Evolutionary conservation across 2,329 filamentous ascomycete genomes (phyloP), one percentile per base, ranked within the genome.

Genomic region (Ophiobolus disseminans): DNA sequence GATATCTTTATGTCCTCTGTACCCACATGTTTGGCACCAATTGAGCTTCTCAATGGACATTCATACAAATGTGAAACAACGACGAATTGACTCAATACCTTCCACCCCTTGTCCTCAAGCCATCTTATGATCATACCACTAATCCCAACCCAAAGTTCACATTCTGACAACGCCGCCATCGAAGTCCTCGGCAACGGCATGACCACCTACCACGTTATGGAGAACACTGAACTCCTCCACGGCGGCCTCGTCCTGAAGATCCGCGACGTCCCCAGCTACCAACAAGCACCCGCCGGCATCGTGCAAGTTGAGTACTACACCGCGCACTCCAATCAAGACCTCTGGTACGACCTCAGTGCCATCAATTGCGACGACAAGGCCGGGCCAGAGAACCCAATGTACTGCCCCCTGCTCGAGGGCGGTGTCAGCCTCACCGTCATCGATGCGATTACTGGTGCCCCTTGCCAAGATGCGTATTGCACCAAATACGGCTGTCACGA

Each of bases 281-380:
- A 40, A 2, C 28, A 40, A 5, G 51, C 46, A 1, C 58, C 62
- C 2, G 55, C 53, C 3, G 61, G 62, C 2, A 65, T 66, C 38
- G 38, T 65, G 1, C 62, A 67, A 32, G 42, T 60, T 1, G 62
- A 67, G 39, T 66, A 66, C 45, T 36, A 61, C 25, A 35, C 60
- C 5, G 45, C 58, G 21, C 35, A 45, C 5, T 31, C 16, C 9
- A 45, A 13, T 8, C 38, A 49, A n/a, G 21, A 16, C 2, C 13
- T 63, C 13, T 66, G 55, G 55, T 66, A 68, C 37, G 63, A 65
- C 30, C 38, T 65, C 5, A 59, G 54, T 28, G 46, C 48, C 40
- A 54, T 66, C 17, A 50, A 63, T 47, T 68, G 65, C 38, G 21
- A 55, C 3, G 10, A 10, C 1, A 4, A 1, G 2, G 42, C 14